phyloP scores from a whole-genome alignment of 2,329 filamentous ascomycete species.

The Curvularia sp. region DNA sequence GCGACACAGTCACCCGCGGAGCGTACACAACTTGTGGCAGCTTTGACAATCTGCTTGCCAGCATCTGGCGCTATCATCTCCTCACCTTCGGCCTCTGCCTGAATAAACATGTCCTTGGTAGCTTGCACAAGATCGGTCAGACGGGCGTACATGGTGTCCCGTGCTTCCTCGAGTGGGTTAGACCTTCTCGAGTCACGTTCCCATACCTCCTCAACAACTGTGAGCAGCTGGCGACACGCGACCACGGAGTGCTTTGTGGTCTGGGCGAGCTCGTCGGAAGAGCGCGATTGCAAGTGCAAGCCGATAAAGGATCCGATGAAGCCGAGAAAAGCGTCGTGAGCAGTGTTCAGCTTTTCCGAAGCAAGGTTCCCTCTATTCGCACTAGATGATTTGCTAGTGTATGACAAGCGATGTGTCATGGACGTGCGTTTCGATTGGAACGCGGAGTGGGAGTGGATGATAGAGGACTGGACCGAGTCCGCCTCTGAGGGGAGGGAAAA shows the following conservation, averaged over 20 bases:
- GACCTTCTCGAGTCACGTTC: constrained; percentile 75
- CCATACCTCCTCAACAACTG: constrained; percentile 82
- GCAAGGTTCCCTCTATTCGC: constrained; percentile 75
- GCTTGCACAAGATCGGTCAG: constrained; percentile 82
- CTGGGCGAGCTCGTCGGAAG: constrained; percentile 78
- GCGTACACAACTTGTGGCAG: constrained; percentile 86
- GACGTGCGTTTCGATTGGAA: constrained; percentile 56
- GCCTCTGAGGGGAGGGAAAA: constrained; percentile 50
- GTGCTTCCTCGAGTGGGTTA: constrained; percentile 70
- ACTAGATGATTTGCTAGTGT: constrained; percentile 70
- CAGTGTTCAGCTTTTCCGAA: constrained; percentile 78
- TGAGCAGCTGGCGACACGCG: constrained; percentile 79
- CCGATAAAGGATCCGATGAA: constrained; percentile 94
- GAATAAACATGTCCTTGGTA: constrained; percentile 78
- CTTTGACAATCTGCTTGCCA: constrained; percentile 74
- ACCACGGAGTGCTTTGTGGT: constrained; percentile 84
- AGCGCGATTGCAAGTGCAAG: constrained; percentile 90
- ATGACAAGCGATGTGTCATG: constrained; percentile 76
- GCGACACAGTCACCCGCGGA: constrained; percentile 90
- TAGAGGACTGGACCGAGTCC: constrained; percentile 42
- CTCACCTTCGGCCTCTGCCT: constrained; percentile 69
- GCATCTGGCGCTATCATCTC: constrained; percentile 83
- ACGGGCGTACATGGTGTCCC: constrained; percentile 77
- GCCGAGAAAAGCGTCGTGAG: constrained; percentile 88
- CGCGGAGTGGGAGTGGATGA: constrained; percentile 36